Evolutionary conservation across 768 basidiomycete genomes (phyloP).

Genomic region (Boletus reticuloceps): DNA sequence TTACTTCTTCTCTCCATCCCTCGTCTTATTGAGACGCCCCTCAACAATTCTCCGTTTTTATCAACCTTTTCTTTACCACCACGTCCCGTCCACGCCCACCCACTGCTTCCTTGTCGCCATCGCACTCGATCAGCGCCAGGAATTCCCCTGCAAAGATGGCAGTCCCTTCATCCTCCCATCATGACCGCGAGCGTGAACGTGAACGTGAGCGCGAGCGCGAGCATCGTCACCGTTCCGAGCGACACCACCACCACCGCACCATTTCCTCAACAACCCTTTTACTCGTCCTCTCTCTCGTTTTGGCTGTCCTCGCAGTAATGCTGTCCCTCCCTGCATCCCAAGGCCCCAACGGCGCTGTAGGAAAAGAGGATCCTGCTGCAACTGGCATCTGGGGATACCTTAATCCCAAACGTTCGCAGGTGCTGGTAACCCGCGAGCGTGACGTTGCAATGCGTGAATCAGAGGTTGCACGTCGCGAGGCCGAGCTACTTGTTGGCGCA

Average conservation of each 20-base stretch:
- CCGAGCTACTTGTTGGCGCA: slow-evolving; percentile 78
- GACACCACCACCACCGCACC: slow-evolving; percentile 77
- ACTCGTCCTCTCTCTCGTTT: slow-evolving; percentile 79
- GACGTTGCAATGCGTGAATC: slow-evolving; percentile 81
- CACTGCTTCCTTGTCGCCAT: slow-evolving; percentile 75
- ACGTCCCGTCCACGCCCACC: slow-evolving; percentile 68
- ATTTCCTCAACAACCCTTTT: slow-evolving; percentile 89
- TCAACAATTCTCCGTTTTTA: background rate
- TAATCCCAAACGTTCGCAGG: slow-evolving; percentile 80
- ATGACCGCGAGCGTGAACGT: slow-evolving; percentile 52
- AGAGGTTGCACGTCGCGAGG: slow-evolving; percentile 86
- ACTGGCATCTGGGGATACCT: slow-evolving; percentile 69
- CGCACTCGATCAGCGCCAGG: slow-evolving; percentile 58
- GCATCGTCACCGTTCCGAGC: slow-evolving; percentile 57
- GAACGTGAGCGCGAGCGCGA: slow-evolving; percentile 51
- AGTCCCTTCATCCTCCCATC: slow-evolving; percentile 81
- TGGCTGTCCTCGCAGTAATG: slow-evolving; percentile 90
- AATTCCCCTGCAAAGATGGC: slow-evolving; percentile 60
- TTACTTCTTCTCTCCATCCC: slow-evolving; percentile 14
- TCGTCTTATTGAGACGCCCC: slow-evolving; percentile 21
- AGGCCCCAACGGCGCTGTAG: slow-evolving; percentile 27
- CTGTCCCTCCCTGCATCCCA: slow-evolving; percentile 71
- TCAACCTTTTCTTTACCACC: slow-evolving; percentile 35
- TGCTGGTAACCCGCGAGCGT: slow-evolving; percentile 74
- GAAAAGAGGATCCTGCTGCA: slow-evolving; percentile 37